phyloP scores from a whole-genome alignment of 1,139 yeast species.

The Geotrichum candidum region DNA sequence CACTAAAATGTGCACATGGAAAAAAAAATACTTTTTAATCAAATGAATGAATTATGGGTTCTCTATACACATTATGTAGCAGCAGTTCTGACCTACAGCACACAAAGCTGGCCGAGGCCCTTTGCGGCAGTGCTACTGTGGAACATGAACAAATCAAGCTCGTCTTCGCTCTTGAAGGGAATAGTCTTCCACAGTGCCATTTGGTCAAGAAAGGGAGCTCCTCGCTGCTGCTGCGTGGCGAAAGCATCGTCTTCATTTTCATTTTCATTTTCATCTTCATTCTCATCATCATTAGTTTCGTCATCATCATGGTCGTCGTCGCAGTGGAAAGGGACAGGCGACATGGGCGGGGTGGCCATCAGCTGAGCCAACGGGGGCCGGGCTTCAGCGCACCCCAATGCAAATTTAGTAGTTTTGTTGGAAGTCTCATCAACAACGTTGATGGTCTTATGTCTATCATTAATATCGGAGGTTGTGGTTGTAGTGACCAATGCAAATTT shows the following conservation, averaged over 20 bases:
- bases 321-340: constrained; percentile 1
- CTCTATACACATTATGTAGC: not conserved
- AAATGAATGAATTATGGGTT: not conserved
- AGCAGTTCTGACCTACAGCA: not conserved
- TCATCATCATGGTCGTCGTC: not conserved
- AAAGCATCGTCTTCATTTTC: not conserved
- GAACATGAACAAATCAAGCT: constrained; percentile 8
- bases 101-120: not conserved
- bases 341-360: constrained; percentile 2
- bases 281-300: not conserved
- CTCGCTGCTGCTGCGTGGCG: not conserved
- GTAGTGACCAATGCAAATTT: not conserved
- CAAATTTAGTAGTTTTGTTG: not conserved
- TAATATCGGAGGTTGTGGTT: not conserved
- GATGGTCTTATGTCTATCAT: not conserved
- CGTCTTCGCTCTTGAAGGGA: constrained; percentile 7
- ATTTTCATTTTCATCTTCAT: not conserved
- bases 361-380: not conserved
- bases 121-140: not conserved
- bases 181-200: not conserved
- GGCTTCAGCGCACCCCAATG: not conserved
- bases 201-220: not conserved
- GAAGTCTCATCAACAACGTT: not conserved
- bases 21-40: too few relatives aligned
- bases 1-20: too few relatives aligned